Evolutionary conservation across 164 flowering plant species (phyloP).

Genomic region (Aristolochia contorta): DNA sequence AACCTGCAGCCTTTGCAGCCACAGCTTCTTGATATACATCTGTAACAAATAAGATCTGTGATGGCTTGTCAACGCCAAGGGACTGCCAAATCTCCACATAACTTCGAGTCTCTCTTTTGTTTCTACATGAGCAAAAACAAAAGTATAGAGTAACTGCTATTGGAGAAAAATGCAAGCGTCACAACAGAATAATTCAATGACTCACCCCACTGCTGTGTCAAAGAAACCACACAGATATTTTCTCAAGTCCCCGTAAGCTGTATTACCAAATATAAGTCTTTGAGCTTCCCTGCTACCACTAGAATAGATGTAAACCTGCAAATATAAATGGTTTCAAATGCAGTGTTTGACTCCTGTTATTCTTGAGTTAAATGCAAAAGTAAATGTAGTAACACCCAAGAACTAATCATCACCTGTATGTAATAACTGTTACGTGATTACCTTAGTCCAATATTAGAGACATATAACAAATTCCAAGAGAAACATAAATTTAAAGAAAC

Average conservation of each 20-base stretch:
- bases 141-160: background rate
- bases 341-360: no score
- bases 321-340: background rate
- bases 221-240: slow-evolving; percentile 80
- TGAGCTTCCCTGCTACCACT: slow-evolving; percentile 99
- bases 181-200: slow-evolving; percentile 3
- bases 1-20: slow-evolving; percentile 89
- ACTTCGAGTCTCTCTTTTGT: slow-evolving; percentile 72
- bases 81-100: slow-evolving; percentile 68
- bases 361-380: no score
- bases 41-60: slow-evolving; percentile 75
- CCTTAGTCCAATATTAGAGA: no score
- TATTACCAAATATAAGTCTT: slow-evolving; percentile 80
- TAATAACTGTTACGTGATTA: no score
- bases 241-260: slow-evolving; percentile 80
- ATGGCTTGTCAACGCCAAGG: slow-evolving; percentile 74
- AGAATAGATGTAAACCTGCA: slow-evolving; percentile 91
- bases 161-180: background rate
- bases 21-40: slow-evolving; percentile 85
- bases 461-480: no score
- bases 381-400: no score
- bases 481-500: no score
- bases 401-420: no score
- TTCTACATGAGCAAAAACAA: slow-evolving; percentile 24
- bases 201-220: slow-evolving; percentile 81